Evolutionary conservation across 441 rosid species (phyloP), one percentile per base, ranked within the genome.

Genomic region (Jatropha multifida): DNA sequence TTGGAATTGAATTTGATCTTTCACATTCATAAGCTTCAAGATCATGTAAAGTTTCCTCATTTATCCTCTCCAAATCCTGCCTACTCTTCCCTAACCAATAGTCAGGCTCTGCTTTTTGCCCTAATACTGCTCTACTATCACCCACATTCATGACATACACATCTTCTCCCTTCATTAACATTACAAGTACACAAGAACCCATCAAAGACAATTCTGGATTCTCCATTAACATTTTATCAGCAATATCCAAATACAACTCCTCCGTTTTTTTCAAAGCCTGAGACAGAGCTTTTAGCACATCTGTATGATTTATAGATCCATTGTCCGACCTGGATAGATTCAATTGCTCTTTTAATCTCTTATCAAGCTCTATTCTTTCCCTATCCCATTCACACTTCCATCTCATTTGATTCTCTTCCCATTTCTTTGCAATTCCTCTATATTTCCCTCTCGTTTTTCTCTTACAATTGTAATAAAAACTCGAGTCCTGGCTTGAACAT

Each of bases 381-480:
- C 90, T 80, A 77, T 92, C 97, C 97, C 98, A 93, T 71, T 93
- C 94, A 58, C 92, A 87, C 80, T 88, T 93, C 98, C 95, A 91
- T 78, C 87, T 81, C 83, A 89, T 83, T 83, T 92, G 97, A 83
- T 88, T 88, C 84, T 94, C 95, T 77, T 89, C 94, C 87, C 92
- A 84, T 74, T 85, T 88, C 88, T 79, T 89, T 7, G 85, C 89
- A 27, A 73, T 79, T 17, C 93, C 88, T 76, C 80, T 72, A 51
- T 87, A 79, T 76, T 65, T 85, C 20, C 84, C 76, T 72, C 66
- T 78, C 61, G 70, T 84, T 51, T 65, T 80, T 56, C 77, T 72
- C 78, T 69, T 86, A 2, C 51, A 77, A 78, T 78, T 82, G 2
- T 68, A 79, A 81, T 81, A 87, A 26, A 77, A 78, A 65, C 76